These are phyloP conservation scores for Coemansia sp. DNA, from an alignment of 192 early-diverging fungal genomes.

Conservation along the genomic window DNA sequence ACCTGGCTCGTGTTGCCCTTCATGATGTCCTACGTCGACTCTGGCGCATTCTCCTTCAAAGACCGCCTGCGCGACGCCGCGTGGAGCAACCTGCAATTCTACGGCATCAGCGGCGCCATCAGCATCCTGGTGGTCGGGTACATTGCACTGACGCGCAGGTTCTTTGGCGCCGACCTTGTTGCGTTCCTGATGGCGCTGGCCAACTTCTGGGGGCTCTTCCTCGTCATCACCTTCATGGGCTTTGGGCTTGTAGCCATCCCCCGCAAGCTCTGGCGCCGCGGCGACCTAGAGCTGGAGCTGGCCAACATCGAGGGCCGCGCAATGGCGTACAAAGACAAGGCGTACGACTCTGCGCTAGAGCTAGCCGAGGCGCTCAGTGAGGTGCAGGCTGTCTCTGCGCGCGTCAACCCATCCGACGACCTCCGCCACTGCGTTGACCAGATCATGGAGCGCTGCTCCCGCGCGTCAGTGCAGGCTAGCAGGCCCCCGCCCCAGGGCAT, in stretches of 20 bases:
- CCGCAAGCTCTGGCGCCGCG: slow-evolving; percentile 78
- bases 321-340: slow-evolving; percentile 74
- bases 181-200: slow-evolving; percentile 88
- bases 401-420: slow-evolving; percentile 47
- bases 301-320: slow-evolving; percentile 68
- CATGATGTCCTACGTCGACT: slow-evolving; percentile 82
- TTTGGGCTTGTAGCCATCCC: slow-evolving; percentile 93
- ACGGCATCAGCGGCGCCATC: slow-evolving; percentile 67
- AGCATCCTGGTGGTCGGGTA: slow-evolving; percentile 78
- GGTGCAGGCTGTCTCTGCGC: slow-evolving; percentile 32
- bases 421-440: slow-evolving; percentile 65
- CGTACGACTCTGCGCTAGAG: slow-evolving; percentile 83
- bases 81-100: slow-evolving; percentile 83
- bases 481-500: slow-evolving; percentile 3
- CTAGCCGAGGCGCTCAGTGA: slow-evolving; percentile 63
- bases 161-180: slow-evolving; percentile 59
- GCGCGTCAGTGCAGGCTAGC: not conserved
- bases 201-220: slow-evolving; percentile 92
- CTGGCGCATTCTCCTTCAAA: slow-evolving; percentile 78
- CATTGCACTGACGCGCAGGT: slow-evolving; percentile 62
- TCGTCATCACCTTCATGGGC: slow-evolving; percentile 88
- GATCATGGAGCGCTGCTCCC: slow-evolving; percentile 63
- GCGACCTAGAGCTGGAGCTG: slow-evolving; percentile 64
- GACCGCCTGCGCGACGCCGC: slow-evolving; percentile 72
- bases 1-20: slow-evolving; percentile 87